phyloP scores from a whole-genome alignment of 78 protist genomes.

The Planoprotostelium fungivorum region DNA sequence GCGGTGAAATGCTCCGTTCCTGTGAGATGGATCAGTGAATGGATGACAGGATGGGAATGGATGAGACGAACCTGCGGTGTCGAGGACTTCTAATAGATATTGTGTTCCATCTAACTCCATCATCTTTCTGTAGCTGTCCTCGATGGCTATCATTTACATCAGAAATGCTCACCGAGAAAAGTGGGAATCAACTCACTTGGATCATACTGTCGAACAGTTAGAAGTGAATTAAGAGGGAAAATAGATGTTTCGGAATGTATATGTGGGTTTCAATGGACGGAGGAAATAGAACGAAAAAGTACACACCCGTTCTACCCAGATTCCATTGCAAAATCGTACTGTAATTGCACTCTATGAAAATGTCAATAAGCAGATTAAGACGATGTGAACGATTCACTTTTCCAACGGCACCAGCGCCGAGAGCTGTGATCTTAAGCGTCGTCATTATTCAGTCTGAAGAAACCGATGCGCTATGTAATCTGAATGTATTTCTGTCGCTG shows the following conservation, averaged over 20 bases:
- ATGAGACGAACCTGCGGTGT: background rate
- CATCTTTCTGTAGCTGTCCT: background rate
- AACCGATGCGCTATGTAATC: no score
- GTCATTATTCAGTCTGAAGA: background rate
- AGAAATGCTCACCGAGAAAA: background rate
- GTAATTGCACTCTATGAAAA: background rate
- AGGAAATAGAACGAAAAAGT: background rate
- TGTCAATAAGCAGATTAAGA: background rate
- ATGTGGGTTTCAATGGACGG: background rate
- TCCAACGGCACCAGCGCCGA: background rate
- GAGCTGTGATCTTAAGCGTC: background rate
- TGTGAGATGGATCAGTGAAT: background rate
- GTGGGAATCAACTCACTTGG: background rate
- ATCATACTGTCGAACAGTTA: background rate
- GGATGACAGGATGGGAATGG: background rate
- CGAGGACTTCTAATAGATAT: background rate
- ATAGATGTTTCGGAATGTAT: background rate
- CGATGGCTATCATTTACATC: background rate
- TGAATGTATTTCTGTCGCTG: no score
- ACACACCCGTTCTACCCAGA: background rate
- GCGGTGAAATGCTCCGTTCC: no score
- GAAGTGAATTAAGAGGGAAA: background rate
- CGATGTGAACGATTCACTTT: background rate
- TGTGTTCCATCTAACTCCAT: background rate
- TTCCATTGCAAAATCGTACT: background rate